Evolutionary conservation across 371 early-diverging fungal species (phyloP).

Genomic region (Mortierella sp.): DNA sequence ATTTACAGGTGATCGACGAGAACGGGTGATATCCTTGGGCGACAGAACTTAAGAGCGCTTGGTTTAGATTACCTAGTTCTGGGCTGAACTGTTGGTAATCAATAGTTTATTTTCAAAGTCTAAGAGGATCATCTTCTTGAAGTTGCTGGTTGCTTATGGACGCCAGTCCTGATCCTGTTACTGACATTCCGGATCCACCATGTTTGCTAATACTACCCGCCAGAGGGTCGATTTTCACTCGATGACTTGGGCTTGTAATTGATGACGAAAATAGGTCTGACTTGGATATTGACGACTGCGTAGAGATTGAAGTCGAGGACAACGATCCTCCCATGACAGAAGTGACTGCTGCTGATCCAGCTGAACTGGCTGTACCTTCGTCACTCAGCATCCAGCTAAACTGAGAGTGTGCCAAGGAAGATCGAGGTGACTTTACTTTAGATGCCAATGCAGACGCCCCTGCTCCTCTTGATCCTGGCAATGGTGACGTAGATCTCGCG

Average conservation of each 20-base stretch:
- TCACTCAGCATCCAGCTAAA: constrained; percentile 55
- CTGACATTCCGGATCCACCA: constrained; percentile 2
- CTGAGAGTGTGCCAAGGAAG: constrained; percentile 48
- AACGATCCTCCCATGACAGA: background rate
- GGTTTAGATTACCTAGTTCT: too few relatives aligned
- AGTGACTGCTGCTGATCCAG: background rate
- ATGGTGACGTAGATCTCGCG: background rate
- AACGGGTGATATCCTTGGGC: too few relatives aligned
- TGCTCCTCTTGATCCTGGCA: background rate
- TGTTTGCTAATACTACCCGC: constrained; percentile 38
- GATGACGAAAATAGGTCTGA: constrained; percentile 18
- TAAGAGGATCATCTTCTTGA: constrained; percentile 42
- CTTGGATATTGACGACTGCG: constrained; percentile 11
- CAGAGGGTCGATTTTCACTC: constrained; percentile 46
- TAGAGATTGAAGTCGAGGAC: constrained; percentile 6
- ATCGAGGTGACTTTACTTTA: constrained; percentile 46
- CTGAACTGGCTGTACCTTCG: background rate
- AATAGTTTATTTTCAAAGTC: too few relatives aligned
- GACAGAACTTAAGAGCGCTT: too few relatives aligned
- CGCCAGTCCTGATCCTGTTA: background rate
- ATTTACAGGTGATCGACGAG: too few relatives aligned
- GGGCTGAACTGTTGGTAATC: too few relatives aligned
- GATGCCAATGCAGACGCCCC: constrained; percentile 9
- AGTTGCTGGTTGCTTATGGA: constrained; percentile 14
- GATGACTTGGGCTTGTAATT: constrained; percentile 4